These are phyloP conservation scores for Pythium graminicola DNA, from an alignment of 352 stramenopile genomes.

Conservation along the genomic window DNA sequence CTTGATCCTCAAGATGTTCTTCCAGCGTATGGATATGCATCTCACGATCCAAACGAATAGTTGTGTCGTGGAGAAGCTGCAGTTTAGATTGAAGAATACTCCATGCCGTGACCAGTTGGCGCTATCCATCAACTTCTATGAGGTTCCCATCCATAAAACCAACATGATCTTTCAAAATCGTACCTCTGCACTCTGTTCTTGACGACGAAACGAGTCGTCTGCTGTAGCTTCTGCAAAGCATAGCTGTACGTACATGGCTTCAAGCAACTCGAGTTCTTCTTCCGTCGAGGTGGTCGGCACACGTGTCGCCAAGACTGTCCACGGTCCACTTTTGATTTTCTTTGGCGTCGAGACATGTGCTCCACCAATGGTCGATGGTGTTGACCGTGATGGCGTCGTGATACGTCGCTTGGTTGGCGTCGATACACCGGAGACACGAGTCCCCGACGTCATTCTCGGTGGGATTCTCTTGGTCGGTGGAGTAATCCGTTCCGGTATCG, in stretches of 20 bases:
- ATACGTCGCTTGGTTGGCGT: constrained; percentile 13
- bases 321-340: background rate
- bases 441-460: background rate
- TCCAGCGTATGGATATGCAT: constrained; percentile 25
- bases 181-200: constrained; percentile 49
- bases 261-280: constrained; percentile 44
- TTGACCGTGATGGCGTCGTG: constrained; percentile 3
- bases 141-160: background rate
- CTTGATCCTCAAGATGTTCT: constrained; percentile 25
- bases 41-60: constrained; percentile 36
- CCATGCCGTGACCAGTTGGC: constrained; percentile 40
- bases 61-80: constrained; percentile 38
- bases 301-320: background rate
- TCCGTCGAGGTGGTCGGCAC: constrained; percentile 5
- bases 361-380: constrained; percentile 1
- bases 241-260: constrained; percentile 46
- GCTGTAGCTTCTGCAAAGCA: constrained; percentile 40
- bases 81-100: constrained; percentile 43
- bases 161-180: background rate
- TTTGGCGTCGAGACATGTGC: background rate
- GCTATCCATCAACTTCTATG: constrained; percentile 19
- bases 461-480: constrained; percentile 14
- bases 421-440: background rate
- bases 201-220: constrained; percentile 28
- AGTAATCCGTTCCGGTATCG: constrained; percentile 17